These are phyloP conservation scores for Coelastrella sp. DNA, from an alignment of 139 green algal species.

Conservation along the genomic window DNA sequence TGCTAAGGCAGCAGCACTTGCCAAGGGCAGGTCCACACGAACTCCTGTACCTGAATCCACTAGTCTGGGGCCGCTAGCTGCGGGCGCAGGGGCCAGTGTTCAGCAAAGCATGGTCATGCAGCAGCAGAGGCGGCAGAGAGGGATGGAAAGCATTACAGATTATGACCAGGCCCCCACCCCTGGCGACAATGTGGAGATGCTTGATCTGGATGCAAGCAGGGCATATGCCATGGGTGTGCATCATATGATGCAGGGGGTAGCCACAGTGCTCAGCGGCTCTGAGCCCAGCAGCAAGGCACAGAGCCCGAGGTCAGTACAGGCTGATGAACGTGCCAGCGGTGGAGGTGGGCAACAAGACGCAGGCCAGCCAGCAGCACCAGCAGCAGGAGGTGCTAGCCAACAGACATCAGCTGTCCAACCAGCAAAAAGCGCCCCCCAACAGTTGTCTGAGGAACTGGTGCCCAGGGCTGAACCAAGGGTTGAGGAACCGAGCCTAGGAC, in stretches of 20 bases:
- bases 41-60: neutral
- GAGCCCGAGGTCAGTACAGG: neutral
- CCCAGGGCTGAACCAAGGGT: neutral
- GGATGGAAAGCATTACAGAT: neutral
- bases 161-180: neutral
- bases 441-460: too few relatives aligned
- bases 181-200: neutral
- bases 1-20: neutral
- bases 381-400: neutral
- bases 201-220: conserved; percentile 11
- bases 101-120: neutral
- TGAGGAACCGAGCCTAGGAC: neutral
- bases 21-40: neutral
- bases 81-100: neutral
- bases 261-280: neutral
- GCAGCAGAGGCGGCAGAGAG: neutral
- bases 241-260: conserved; percentile 16
- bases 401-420: neutral
- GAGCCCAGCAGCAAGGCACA: conserved; percentile 8
- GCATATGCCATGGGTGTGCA: conserved; percentile 28
- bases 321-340: too few relatives aligned
- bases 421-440: neutral
- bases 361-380: neutral
- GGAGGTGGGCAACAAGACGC: too few relatives aligned
- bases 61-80: neutral